Percentiles rank a stretch among this genome's conserved stretches.
phyloP scores from a whole-genome alignment of 768 basidiomycete species.

The Heimioporus sp. region DNA sequence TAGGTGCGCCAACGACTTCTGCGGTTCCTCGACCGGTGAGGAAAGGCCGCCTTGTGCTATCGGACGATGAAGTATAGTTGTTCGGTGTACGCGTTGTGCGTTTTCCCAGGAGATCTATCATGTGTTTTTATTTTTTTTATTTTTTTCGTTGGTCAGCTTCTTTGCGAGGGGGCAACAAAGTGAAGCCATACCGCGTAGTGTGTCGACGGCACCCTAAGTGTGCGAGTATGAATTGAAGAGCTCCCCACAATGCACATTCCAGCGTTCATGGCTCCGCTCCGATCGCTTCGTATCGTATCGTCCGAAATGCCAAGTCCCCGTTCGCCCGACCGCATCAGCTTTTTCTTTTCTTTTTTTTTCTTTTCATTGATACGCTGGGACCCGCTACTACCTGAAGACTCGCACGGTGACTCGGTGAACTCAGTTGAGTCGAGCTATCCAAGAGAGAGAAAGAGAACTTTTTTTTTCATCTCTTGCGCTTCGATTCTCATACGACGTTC shows the following conservation, averaged over 20 bases:
- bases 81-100: slow-evolving; percentile 8
- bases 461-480: not conserved
- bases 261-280: slow-evolving; percentile 9
- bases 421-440: slow-evolving; percentile 7
- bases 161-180: no score
- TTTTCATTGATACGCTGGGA: not conserved
- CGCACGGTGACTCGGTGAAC: not conserved
- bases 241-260: slow-evolving; percentile 1
- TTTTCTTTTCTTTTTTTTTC: not conserved
- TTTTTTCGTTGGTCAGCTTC: not conserved
- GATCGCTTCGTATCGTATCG: slow-evolving; percentile 14
- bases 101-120: slow-evolving; percentile 4
- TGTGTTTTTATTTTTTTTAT: not conserved
- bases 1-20: not conserved
- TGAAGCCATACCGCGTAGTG: not conserved
- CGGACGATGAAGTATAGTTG: slow-evolving; percentile 37
- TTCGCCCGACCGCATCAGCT: not conserved
- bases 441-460: not conserved
- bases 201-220: not conserved
- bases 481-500: not conserved
- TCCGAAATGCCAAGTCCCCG: slow-evolving; percentile 12
- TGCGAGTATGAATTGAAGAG: not conserved
- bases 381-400: not conserved
- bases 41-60: slow-evolving; percentile 34
- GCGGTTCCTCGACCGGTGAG: slow-evolving; percentile 14